These are phyloP conservation scores for Glaciozyma antarctica DNA, from an alignment of 768 basidiomycete genomes.

Conservation along the genomic window DNA sequence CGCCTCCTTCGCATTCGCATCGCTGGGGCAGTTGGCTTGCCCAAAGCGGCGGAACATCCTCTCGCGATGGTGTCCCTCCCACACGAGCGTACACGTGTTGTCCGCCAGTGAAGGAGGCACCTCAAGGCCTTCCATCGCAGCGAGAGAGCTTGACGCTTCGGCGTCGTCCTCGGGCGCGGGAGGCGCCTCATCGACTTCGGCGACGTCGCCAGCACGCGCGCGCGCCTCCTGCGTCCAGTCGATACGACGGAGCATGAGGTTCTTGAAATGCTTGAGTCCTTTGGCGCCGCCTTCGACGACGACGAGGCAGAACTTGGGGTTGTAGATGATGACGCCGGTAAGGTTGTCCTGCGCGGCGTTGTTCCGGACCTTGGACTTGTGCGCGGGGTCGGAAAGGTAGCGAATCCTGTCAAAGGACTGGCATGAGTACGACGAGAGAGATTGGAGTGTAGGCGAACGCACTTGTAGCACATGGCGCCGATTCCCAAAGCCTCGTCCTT, in stretches of 20 bases:
- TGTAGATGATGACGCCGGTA: slow-evolving; percentile 81
- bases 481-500: slow-evolving; percentile 80
- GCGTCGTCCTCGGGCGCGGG: slow-evolving; percentile 7
- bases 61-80: slow-evolving; percentile 84
- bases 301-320: slow-evolving; percentile 78
- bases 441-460: slow-evolving; percentile 38
- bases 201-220: slow-evolving; percentile 30
- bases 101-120: slow-evolving; percentile 57
- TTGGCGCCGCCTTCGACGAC: slow-evolving; percentile 87
- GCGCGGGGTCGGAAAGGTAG: slow-evolving; percentile 78
- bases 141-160: slow-evolving; percentile 28
- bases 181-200: neutral
- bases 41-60: slow-evolving; percentile 50
- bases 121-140: slow-evolving; percentile 16
- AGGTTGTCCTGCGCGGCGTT: slow-evolving; percentile 87
- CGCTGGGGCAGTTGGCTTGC: slow-evolving; percentile 43
- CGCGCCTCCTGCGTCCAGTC: slow-evolving; percentile 87
- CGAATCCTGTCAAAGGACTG: slow-evolving; percentile 53
- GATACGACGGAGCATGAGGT: slow-evolving; percentile 75
- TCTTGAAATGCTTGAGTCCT: slow-evolving; percentile 75
- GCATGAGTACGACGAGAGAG: neutral
- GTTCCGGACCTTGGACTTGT: slow-evolving; percentile 92
- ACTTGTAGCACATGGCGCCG: slow-evolving; percentile 86
- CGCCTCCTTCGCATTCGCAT: slow-evolving; percentile 71
- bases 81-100: slow-evolving; percentile 81